Percentiles rank a stretch among this genome's conserved stretches.
These are phyloP conservation scores for Cystobasidium sp. DNA, from an alignment of 1,284 basidiomycete species.

Conservation along the genomic window DNA sequence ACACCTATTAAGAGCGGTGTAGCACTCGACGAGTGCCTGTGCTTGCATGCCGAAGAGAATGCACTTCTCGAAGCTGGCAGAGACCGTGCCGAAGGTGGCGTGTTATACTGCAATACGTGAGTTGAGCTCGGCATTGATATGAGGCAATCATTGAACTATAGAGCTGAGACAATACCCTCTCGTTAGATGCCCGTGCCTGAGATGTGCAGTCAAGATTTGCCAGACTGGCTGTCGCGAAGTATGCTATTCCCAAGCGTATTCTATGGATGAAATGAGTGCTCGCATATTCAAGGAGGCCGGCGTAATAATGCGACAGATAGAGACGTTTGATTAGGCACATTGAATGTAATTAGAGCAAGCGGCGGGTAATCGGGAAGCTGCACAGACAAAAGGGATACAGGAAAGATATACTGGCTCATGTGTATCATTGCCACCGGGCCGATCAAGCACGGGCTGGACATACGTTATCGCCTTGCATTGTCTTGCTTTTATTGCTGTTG, in stretches of 20 bases:
- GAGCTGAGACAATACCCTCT: background rate
- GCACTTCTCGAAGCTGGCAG: slow-evolving; percentile 67
- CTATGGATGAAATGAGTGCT: slow-evolving; percentile 70
- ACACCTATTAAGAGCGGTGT: slow-evolving; percentile 47
- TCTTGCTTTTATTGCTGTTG: background rate
- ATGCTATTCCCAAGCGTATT: slow-evolving; percentile 94
- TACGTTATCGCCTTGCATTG: slow-evolving; percentile 10
- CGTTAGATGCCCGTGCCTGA: slow-evolving; percentile 89
- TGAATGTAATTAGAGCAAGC: background rate
- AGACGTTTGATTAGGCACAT: slow-evolving; percentile 22
- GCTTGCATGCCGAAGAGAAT: slow-evolving; percentile 98
- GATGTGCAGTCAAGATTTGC: slow-evolving; percentile 95
- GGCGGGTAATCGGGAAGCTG: background rate
- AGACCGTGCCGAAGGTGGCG: slow-evolving; percentile 63
- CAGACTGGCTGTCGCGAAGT: slow-evolving; percentile 92
- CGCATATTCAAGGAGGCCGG: slow-evolving; percentile 57
- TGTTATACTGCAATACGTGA: slow-evolving; percentile 85
- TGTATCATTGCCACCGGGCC: background rate
- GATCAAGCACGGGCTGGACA: background rate
- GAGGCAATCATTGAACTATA: background rate
- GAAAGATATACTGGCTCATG: no score
- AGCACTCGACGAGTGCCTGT: slow-evolving; percentile 77
- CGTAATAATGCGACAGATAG: slow-evolving; percentile 56
- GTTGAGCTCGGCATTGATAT: slow-evolving; percentile 46
- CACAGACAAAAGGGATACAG: background rate